Conservation (phyloP, 2,329 filamentous ascomycete species). For the Diaporthe velutina region DNA sequence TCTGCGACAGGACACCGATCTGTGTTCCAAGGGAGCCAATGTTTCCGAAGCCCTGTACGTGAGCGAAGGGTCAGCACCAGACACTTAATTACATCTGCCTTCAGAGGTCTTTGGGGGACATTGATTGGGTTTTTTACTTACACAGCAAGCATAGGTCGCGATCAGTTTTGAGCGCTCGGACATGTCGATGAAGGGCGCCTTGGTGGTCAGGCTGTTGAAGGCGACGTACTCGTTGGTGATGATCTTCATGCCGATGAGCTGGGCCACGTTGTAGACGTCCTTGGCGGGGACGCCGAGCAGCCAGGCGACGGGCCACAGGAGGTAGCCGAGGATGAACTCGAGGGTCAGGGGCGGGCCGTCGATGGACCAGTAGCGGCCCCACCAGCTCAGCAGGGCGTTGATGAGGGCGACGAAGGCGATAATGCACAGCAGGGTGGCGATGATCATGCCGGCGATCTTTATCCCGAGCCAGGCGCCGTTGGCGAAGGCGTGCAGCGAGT, state of each 20-base stretch:
- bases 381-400: conserved; percentile 86
- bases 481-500: conserved; percentile 86
- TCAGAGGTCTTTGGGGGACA: too few relatives aligned
- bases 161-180: conserved; percentile 82
- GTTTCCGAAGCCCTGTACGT: conserved; percentile 77
- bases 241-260: conserved; percentile 85
- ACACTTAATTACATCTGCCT: too few relatives aligned
- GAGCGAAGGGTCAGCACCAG: not conserved
- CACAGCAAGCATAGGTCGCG: conserved; percentile 86
- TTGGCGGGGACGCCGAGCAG: conserved; percentile 80
- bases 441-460: conserved; percentile 88
- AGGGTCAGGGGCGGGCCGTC: conserved; percentile 78
- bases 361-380: conserved; percentile 83
- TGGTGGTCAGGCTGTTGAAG: conserved; percentile 67
- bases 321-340: conserved; percentile 81
- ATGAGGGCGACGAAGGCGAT: conserved; percentile 81
- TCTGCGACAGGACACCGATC: conserved; percentile 87
- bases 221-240: conserved; percentile 89
- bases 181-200: conserved; percentile 67
- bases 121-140: conserved; percentile 58
- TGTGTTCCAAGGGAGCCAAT: conserved; percentile 90
- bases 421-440: conserved; percentile 84
- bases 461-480: conserved; percentile 88
- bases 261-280: conserved; percentile 78
- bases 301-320: conserved; percentile 84